These are phyloP conservation scores for Carpinus viminea DNA, from an alignment of 306 rosid genomes.

Conservation along the genomic window DNA sequence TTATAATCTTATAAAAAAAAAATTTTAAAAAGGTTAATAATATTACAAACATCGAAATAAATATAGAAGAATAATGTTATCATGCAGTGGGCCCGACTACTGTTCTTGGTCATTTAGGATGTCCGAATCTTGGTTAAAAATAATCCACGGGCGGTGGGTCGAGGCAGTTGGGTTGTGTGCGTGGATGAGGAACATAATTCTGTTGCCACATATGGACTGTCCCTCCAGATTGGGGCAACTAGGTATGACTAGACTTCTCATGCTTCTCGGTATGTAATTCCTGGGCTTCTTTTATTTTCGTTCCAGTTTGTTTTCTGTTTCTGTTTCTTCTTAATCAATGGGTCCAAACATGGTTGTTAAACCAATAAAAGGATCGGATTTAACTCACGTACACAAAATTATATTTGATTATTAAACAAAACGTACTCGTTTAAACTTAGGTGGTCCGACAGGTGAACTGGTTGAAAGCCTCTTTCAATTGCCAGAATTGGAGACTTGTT, in stretches of 20 bases:
- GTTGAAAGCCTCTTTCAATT: too few species aligned
- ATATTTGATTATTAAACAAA: too few species aligned
- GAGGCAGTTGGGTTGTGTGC: constrained; percentile 11
- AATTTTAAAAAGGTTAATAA: too few species aligned
- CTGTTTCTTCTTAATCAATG: not conserved
- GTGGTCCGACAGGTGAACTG: too few species aligned
- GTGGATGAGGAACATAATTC: not conserved
- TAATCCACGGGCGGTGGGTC: constrained; percentile 21
- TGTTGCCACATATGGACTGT: constrained; percentile 2
- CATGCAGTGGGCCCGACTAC: not conserved
- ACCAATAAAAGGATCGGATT: too few species aligned
- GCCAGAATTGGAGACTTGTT: too few species aligned
- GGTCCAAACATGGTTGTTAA: not conserved
- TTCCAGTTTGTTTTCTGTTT: not conserved
- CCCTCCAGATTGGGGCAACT: constrained; percentile 8
- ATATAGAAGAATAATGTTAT: too few species aligned
- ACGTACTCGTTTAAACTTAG: too few species aligned
- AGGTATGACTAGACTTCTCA: not conserved
- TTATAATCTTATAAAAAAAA: too few species aligned
- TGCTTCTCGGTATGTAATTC: not conserved
- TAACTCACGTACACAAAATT: too few species aligned
- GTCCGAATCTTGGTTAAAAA: not conserved
- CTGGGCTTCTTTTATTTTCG: not conserved
- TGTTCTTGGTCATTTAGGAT: not conserved
- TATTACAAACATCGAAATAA: too few species aligned